Evolutionary conservation across 768 basidiomycete genomes (phyloP), one percentile per base, ranked within the genome.

Genomic region (Dioszegia crocea): DNA sequence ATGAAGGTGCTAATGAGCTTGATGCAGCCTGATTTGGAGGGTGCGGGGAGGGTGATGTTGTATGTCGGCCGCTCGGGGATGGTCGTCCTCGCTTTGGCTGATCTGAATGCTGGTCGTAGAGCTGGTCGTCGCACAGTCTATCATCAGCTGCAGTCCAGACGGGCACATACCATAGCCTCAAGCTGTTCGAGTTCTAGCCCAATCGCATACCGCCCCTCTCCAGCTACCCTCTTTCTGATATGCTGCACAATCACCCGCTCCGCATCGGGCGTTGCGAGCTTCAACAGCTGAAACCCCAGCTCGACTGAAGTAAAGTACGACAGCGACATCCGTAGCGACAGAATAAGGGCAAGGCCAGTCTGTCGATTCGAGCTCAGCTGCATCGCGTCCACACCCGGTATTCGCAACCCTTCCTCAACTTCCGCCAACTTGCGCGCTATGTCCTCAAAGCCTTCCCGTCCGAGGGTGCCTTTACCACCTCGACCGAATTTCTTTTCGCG

Each of bases 381-480:
- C 51, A 53, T 38, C 6, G 36, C 26, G 26, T 53, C 51, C 14
- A 53, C 33, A 2, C 51, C 51, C 11, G 51, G 51, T 36, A 53
- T 17, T 41, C 38, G 40, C 21, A 71, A 47, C 17, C 70, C 68
- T 31, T 63, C 59, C 57, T 74, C 70, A 2, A 74, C 44, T 45
- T 74, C 73, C 14, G 56, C 64, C 53, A 74, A 45, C 38, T 62
- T 62, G 14, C 56, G 57, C 3, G 56, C 53, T 17, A 74, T 63
- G 4, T 75, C 75, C 31, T 72, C 73, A 29, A 75, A 70, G 1
- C 61, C 64, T 3, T 70, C 64, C 27, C 66, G 27, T 3, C 70
- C 66, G 11, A 76, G 29, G 4, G 73, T 72, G 6, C 73, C 73
- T 46, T 76, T 76, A 8, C 75, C 75, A 8, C 70, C 73, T 47